Evolutionary conservation across 495 filamentous ascomycete species (phyloP), one percentile per base, ranked within the genome.

Genomic region (Xylaria palmicola): DNA sequence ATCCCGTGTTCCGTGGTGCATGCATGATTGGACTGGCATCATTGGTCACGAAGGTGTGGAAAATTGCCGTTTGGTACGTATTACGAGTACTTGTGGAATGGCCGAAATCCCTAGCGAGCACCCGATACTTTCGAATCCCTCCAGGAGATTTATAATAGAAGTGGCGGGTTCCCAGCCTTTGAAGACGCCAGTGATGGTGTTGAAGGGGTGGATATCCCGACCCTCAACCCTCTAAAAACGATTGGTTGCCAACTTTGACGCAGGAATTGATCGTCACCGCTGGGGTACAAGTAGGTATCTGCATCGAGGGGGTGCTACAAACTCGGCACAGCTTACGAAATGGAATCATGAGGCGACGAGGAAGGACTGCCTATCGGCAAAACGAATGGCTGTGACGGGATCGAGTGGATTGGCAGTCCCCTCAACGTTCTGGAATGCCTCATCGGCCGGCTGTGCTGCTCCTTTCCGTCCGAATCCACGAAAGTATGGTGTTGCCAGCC

Each of bases 231-330:
- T 40, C 17, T 6, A n/a, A 27, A 20, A 17, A 19, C 20, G 32
- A 40, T 55, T 55, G 51, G 51, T 30, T 20, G 51, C 36, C 36
- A 41, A 29, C 15, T 15, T 9, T n/a, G 36, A 40, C 37, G 32
- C 32, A 53, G 30, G 15, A 53, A 53, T 26, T 53, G 50, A 53
- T 53, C 50, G 32, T n/a, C 50, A 53, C 19, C 32, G 50, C 32
- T 36, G 32, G 8, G 4, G 37, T n/a, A 12, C 8, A 7, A 13
- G 37, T 5, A 40, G 8, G 4, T 40, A 15, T 40, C 22, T 6
- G 24, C 34, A 32, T 29, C 36, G 17, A 22, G 34, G 26, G 34
- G 51, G 29, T 24, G 40, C 40, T 8, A 19, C 30, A 24, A 39
- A 32, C 50, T 26, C 50, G 4, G 32, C 12, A n/a, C n/a, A 7